Base-by-base conservation (phyloP, 345 rosid species). In the Erysimum cheiranthoides region DNA sequence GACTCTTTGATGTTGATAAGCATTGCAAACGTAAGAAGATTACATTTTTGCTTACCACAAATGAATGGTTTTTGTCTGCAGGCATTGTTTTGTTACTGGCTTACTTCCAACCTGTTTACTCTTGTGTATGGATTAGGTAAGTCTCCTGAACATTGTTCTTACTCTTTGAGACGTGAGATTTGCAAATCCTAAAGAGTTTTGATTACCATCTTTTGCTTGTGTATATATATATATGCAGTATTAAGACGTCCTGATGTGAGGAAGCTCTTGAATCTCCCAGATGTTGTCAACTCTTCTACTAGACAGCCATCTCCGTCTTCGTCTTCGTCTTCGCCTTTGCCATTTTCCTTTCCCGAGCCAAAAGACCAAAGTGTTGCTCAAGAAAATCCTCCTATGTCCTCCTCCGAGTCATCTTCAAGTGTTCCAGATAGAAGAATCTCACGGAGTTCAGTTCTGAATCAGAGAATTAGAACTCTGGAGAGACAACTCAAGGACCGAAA, bases 81-180 rank as follows among this genome's bases (percentile, higher is more conserved):
- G 87, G 87, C 87, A 47, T 60, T 84, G 52, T 84, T 84, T 61
- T 79, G 85, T 61, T 84, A 82, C 81, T 84, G 87, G 85, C 82
- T 84, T 57, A 82, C 85, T 62, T 84, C 87, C 63, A 84, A 84
- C 78, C 34, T 84, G 14, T 84, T 84, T 75, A 71, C 85, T 18
- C 80, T 84, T 39, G 74, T 51, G 25, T 86, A 82, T 73, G 85
- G 86, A 36, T 59, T 78, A 73, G 74, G 89, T 72, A 60, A 77
- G 84, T 78, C 68, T 40, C 62, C 65, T 39, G 12, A 27, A 39
- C 49, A 21, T 40, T 34, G 59, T n/a, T 25, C 14, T 40, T 13
- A n/a, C 34, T 62, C 51, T 42, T 72, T 50, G 18, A 59, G 18
- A 66, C 56, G 21, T 21, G 39, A 35, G 61, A 21, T 70, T 53